phyloP scores from a whole-genome alignment of 768 basidiomycete species.

The Podaxis rugospora region DNA sequence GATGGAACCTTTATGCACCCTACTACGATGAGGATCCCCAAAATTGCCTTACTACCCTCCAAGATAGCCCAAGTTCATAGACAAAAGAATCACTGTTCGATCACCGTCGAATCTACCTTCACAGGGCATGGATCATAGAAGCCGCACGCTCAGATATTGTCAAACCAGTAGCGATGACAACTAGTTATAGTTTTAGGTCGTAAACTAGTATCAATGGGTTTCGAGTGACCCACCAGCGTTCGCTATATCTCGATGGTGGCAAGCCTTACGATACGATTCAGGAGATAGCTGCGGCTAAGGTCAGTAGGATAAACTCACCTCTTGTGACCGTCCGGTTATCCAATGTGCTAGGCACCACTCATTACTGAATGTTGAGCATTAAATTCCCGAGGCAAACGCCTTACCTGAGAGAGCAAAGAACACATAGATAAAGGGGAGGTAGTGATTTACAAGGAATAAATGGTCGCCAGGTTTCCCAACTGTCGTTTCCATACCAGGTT shows the following conservation, averaged over 20 bases:
- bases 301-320: background rate
- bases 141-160: background rate
- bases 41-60: background rate
- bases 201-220: background rate
- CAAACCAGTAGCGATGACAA: background rate
- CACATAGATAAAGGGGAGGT: background rate
- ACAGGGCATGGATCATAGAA: background rate
- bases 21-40: background rate
- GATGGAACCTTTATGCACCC: background rate
- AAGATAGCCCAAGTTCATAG: slow-evolving; percentile 8
- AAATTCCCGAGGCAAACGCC: background rate
- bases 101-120: background rate
- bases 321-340: background rate
- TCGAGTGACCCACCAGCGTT: background rate
- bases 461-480: background rate
- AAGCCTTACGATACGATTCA: background rate
- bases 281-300: background rate
- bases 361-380: background rate
- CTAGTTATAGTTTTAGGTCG: background rate
- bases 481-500: background rate
- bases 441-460: slow-evolving; percentile 3
- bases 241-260: background rate
- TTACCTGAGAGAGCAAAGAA: background rate
- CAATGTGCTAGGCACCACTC: background rate
- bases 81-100: background rate